Evolutionary conservation across 345 rosid genomes (phyloP).

Genomic region (Geranium brycei): DNA sequence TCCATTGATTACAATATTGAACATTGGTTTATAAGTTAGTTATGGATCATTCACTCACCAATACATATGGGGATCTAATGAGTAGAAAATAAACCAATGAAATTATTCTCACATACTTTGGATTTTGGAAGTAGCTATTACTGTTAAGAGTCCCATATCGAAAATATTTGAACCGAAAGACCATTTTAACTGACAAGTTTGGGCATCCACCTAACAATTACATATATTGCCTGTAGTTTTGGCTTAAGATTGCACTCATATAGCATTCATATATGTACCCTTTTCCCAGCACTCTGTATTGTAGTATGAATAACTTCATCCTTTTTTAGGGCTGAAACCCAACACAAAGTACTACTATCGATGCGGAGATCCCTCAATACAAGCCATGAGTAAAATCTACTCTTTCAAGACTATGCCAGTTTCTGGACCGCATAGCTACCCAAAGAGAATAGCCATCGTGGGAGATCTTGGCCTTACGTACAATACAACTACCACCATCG

Average conservation of each 20-base stretch:
- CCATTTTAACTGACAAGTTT: too few species aligned
- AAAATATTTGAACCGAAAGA: too few species aligned
- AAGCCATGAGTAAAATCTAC: slow-evolving; percentile 40
- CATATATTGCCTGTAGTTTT: too few species aligned
- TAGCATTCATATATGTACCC: neutral
- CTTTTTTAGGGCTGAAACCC: slow-evolving; percentile 49
- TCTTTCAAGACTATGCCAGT: slow-evolving; percentile 66
- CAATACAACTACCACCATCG: slow-evolving; percentile 52
- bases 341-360: slow-evolving; percentile 40
- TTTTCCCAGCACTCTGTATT: neutral
- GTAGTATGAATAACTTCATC: neutral
- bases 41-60: neutral
- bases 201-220: too few species aligned
- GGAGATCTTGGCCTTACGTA: slow-evolving; percentile 86
- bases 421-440: slow-evolving; percentile 38
- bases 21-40: neutral
- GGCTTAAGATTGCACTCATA: too few species aligned
- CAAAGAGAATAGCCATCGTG: slow-evolving; percentile 51
- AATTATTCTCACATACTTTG: too few species aligned
- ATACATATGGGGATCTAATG: neutral
- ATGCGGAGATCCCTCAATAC: slow-evolving; percentile 61
- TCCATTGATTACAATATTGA: neutral
- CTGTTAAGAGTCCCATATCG: too few species aligned
- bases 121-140: too few species aligned
- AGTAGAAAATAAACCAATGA: neutral